phyloP scores from a whole-genome alignment of 1,284 basidiomycete genomes.

The Ceratobasidium sp. region DNA sequence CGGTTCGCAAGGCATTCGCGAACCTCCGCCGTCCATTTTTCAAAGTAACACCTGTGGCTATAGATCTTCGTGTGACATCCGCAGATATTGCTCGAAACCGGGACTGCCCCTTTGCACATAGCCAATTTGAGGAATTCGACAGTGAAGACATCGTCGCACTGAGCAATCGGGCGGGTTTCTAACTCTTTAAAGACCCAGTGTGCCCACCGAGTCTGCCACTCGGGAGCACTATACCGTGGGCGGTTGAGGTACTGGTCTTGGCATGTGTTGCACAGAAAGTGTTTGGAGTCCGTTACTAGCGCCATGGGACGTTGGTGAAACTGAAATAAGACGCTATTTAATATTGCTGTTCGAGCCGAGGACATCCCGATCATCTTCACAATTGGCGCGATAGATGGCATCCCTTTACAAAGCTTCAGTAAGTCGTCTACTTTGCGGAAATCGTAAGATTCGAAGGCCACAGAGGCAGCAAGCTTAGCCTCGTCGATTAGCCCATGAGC shows the following conservation, averaged over 20 bases:
- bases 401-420: neutral
- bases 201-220: slow-evolving; percentile 28
- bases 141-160: slow-evolving; percentile 2
- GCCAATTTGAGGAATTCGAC: slow-evolving; percentile 4
- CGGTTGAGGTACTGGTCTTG: neutral
- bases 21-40: neutral
- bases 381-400: neutral
- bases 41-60: neutral
- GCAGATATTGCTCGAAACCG: neutral
- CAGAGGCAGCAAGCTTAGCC: neutral
- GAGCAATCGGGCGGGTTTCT: neutral
- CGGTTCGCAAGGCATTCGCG: neutral
- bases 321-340: neutral
- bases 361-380: neutral
- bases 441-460: neutral
- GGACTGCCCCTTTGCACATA: neutral
- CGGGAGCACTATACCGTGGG: slow-evolving; percentile 5
- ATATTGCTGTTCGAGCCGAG: neutral
- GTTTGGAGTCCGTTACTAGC: neutral
- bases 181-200: slow-evolving; percentile 9
- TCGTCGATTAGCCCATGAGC: slow-evolving; percentile 2
- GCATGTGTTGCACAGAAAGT: neutral
- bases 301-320: slow-evolving; percentile 11
- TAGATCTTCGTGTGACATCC: neutral
- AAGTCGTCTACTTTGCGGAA: slow-evolving; percentile 8